phyloP scores from a whole-genome alignment of 2,329 filamentous ascomycete genomes.

The Hortaea werneckii region DNA sequence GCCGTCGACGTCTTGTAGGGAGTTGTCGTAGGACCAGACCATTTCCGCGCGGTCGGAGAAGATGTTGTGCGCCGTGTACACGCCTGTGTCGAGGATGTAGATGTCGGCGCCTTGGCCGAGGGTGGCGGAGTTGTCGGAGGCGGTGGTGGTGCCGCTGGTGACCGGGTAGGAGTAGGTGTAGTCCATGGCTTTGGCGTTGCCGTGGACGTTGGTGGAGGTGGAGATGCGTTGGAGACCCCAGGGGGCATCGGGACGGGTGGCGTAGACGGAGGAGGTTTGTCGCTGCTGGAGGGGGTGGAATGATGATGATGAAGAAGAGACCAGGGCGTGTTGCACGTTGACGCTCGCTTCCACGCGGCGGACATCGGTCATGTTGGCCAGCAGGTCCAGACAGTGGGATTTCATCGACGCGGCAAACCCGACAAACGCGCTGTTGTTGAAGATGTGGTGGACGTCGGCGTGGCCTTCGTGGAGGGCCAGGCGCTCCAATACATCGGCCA shows the following conservation, averaged over 20 bases:
- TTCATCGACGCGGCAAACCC: conserved; percentile 33
- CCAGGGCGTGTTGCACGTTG: background rate
- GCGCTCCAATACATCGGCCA: conserved; percentile 26
- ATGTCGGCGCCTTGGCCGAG: conserved; percentile 37
- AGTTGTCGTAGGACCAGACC: conserved; percentile 30
- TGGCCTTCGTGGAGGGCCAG: conserved; percentile 29
- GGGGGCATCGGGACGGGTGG: conserved; percentile 26
- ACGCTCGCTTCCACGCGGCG: conserved; percentile 32
- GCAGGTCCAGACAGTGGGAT: conserved; percentile 28
- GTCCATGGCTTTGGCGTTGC: conserved; percentile 24
- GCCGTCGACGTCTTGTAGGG: conserved; percentile 32
- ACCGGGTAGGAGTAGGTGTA: conserved; percentile 34
- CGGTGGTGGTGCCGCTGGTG: too few relatives aligned
- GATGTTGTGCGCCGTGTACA: conserved; percentile 35
- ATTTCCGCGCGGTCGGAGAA: conserved; percentile 35
- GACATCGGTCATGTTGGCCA: conserved; percentile 32
- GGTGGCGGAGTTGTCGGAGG: conserved; percentile 18
- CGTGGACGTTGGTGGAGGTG: conserved; percentile 14
- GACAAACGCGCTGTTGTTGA: conserved; percentile 32
- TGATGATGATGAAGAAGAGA: background rate
- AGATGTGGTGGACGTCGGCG: conserved; percentile 28
- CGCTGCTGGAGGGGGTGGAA: conserved; percentile 11
- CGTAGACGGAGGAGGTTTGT: conserved; percentile 9
- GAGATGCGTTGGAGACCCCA: conserved; percentile 41
- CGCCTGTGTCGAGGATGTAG: conserved; percentile 41